Evolutionary conservation across 306 rosid species (phyloP).

Genomic region (Trifolium pratense): DNA sequence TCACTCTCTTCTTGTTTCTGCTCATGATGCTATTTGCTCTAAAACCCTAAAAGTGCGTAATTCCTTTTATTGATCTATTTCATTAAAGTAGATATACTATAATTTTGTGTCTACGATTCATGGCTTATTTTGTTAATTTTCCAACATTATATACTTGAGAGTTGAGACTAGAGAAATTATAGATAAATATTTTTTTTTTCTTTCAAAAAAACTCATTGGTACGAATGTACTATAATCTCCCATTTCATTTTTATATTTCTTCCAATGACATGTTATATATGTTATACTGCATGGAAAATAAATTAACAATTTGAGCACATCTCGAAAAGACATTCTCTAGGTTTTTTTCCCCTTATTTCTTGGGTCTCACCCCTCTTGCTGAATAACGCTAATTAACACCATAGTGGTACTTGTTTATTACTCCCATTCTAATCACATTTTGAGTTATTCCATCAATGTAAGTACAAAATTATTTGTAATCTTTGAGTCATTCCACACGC

Average conservation of each 20-base stretch:
- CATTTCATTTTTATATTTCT: slow-evolving; percentile 18
- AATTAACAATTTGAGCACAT: slow-evolving; percentile 45
- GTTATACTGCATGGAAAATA: not conserved
- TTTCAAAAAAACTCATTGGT: too few species aligned
- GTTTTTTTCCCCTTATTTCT: slow-evolving; percentile 40
- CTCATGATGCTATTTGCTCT: too few species aligned
- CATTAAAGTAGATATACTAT: too few species aligned
- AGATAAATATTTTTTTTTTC: too few species aligned
- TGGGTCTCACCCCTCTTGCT: slow-evolving; percentile 48
- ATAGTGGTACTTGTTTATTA: slow-evolving; percentile 27
- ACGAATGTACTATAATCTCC: not conserved
- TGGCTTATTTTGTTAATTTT: too few species aligned
- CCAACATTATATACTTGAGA: too few species aligned
- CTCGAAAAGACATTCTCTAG: slow-evolving; percentile 65
- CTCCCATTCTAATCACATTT: slow-evolving; percentile 20
- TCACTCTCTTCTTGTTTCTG: too few species aligned
- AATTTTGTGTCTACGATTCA: too few species aligned
- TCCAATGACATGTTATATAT: slow-evolving; percentile 1
- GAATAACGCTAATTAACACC: slow-evolving; percentile 55
- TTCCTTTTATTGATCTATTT: too few species aligned
- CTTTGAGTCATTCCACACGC: slow-evolving; percentile 48
- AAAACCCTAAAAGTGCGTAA: too few species aligned
- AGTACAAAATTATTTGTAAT: slow-evolving; percentile 37
- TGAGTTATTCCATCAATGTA: slow-evolving; percentile 38
- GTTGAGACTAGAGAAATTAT: too few species aligned